Evolutionary conservation across 2,329 filamentous ascomycete genomes (phyloP), one percentile per base, ranked within the genome.

Genomic region (Neoscytalidium dimidiatum): DNA sequence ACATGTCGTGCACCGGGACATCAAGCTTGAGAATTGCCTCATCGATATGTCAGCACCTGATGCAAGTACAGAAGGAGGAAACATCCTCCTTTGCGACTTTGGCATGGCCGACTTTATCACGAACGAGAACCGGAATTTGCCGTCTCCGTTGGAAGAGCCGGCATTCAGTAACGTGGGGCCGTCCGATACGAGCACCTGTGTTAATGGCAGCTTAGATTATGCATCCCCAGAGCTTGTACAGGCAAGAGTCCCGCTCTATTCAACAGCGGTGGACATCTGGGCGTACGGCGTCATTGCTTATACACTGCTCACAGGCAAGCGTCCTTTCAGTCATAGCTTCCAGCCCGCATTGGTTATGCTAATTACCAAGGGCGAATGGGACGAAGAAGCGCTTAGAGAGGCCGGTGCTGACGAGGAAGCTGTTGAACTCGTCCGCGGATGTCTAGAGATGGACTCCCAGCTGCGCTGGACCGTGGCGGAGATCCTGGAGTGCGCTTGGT

Each of bases 1-100:
- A 26, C 83, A 84, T 29, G 83, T 90, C 28, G 86, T 89, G 26
- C 88, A 90, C 71, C 82, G 88, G 53, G 88, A 90, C 72, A 84
- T 90, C 72, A 90, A 90, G 73, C 82, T 90, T 26, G 88, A 90
- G 71, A 90, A 90, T 68, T 89, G 87, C 68, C 82, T 90, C 2
- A 71, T 90, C 38, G 86, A 89, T 69, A 83, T 85, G 68, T 78
- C 83, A 19, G 77, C 77, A 5, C 77, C 80, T 3, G 73, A 81
- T 7, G 81, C 83, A 4, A 81, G 80, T 9, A 75, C 74, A 0
- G 79, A 84, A 41, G 82, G 84, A 17, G 86, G 86, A 8, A 83
- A 84, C 38, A 71, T 90, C 6, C 83, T 88, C 4, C 80, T 90
- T 4, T 90, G 87, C 74, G 88, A 90, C 72, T 90, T 90, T 71